These are phyloP conservation scores for Ceratocystis smalleyi DNA, from an alignment of 2,329 filamentous ascomycete genomes.

Conservation along the genomic window DNA sequence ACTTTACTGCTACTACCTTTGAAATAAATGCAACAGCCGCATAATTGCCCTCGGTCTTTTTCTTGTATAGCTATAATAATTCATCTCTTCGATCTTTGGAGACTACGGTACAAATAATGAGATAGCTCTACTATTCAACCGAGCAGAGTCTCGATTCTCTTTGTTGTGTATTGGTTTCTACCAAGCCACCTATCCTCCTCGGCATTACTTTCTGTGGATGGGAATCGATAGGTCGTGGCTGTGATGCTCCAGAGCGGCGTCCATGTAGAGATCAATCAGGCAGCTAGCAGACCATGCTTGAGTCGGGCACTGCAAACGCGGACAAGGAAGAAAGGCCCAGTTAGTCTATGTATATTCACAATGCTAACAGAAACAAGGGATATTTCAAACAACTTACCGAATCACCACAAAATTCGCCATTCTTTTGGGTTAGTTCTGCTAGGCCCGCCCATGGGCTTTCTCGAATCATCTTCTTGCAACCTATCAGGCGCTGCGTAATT, in stretches of 20 bases:
- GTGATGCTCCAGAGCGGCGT: slow-evolving; percentile 48
- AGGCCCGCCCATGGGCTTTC: slow-evolving; percentile 78
- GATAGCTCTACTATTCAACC: too few species aligned
- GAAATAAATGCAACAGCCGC: background rate
- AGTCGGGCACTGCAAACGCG: slow-evolving; percentile 56
- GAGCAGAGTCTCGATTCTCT: background rate
- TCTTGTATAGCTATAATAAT: too few species aligned
- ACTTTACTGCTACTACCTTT: background rate
- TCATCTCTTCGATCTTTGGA: too few species aligned
- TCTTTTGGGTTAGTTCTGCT: slow-evolving; percentile 83
- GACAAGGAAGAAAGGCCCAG: background rate
- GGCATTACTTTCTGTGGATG: slow-evolving; percentile 6
- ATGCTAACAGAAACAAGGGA: slow-evolving; percentile 6
- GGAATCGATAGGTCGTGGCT: slow-evolving; percentile 2
- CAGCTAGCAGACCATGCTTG: slow-evolving; percentile 95
- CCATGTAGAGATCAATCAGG: slow-evolving; percentile 89
- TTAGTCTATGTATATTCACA: slow-evolving; percentile 15
- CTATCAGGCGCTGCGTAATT: slow-evolving; percentile 64
- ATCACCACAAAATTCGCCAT: slow-evolving; percentile 68
- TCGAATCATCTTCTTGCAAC: slow-evolving; percentile 71
- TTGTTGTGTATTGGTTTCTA: background rate
- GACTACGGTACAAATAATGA: too few species aligned
- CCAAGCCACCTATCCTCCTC: background rate
- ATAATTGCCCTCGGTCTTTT: background rate
- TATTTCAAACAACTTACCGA: slow-evolving; percentile 46